Evolutionary conservation across 208 protist genomes (phyloP).

Genomic region (Trypanosomatidae sp.): DNA sequence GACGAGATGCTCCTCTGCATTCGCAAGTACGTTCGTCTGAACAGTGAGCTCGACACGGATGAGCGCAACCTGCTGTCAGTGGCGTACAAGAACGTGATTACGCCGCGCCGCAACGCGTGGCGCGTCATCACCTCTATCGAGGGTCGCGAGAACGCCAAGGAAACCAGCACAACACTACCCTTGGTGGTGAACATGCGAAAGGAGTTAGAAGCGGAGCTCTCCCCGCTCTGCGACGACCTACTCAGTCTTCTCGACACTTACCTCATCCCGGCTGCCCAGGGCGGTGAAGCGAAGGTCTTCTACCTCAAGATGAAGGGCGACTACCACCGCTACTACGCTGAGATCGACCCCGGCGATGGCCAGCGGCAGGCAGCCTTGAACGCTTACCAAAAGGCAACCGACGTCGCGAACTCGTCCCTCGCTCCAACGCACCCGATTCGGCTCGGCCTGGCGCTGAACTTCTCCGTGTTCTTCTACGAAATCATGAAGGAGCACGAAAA

Average conservation of each 20-base stretch:
- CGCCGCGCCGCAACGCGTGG: constrained; percentile 98
- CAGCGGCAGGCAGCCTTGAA: constrained; percentile 85
- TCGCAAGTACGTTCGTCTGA: constrained; percentile 96
- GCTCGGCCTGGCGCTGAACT: constrained; percentile 99
- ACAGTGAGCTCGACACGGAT: constrained; percentile 98
- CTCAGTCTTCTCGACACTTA: constrained; percentile 95
- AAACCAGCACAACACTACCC: constrained; percentile 84
- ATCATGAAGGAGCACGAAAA: constrained; percentile 97
- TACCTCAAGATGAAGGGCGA: constrained; percentile 97
- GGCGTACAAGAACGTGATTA: constrained; percentile 99
- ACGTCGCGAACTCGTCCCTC: constrained; percentile 85
- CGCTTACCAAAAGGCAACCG: constrained; percentile 88
- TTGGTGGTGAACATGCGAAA: constrained; percentile 95
- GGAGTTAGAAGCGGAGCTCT: constrained; percentile 98
- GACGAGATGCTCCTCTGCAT: constrained; percentile 99
- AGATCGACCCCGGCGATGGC: constrained; percentile 93
- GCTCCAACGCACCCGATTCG: constrained; percentile 98
- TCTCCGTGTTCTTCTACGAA: constrained; percentile 99
- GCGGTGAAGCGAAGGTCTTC: constrained; percentile 93
- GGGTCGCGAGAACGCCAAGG: constrained; percentile 94
- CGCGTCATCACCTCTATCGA: constrained; percentile 98
- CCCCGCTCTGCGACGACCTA: constrained; percentile 98
- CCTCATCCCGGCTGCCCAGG: constrained; percentile 95
- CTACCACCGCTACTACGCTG: constrained; percentile 98
- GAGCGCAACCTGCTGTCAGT: constrained; percentile 99